phyloP scores from a whole-genome alignment of 352 stramenopile genomes.

The Globisporangium okanoganense region DNA sequence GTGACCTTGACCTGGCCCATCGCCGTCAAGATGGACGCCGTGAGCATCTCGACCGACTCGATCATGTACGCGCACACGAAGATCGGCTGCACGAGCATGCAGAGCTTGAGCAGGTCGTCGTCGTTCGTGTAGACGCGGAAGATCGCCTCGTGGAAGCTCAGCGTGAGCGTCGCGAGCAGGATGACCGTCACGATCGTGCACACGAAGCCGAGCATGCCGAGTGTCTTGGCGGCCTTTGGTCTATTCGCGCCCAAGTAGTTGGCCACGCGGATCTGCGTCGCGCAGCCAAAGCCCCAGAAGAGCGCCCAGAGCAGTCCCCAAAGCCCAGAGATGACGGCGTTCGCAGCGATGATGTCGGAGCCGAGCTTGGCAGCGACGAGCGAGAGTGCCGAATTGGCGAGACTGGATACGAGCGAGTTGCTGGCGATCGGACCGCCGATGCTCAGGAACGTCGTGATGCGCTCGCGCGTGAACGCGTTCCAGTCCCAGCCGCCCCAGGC shows the following conservation, averaged over 20 bases:
- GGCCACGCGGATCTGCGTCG: slow-evolving; percentile 71
- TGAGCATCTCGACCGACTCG: slow-evolving; percentile 50
- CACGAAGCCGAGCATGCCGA: slow-evolving; percentile 56
- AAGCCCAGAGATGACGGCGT: slow-evolving; percentile 62
- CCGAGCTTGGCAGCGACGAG: slow-evolving; percentile 69
- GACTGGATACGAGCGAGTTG: slow-evolving; percentile 68
- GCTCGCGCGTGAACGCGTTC: slow-evolving; percentile 48
- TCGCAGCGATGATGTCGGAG: slow-evolving; percentile 73
- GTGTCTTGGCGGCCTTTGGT: slow-evolving; percentile 52
- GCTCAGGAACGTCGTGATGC: slow-evolving; percentile 58
- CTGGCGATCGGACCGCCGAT: slow-evolving; percentile 60
- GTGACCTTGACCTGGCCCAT: slow-evolving; percentile 57
- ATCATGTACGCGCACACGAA: slow-evolving; percentile 46
- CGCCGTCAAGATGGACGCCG: slow-evolving; percentile 35
- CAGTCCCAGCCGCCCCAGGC: slow-evolving; percentile 72
- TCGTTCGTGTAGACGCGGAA: slow-evolving; percentile 51
- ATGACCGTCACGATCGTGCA: slow-evolving; percentile 54
- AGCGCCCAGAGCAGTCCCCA: slow-evolving; percentile 71
- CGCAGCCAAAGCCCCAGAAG: slow-evolving; percentile 78
- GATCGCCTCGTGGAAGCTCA: slow-evolving; percentile 29
- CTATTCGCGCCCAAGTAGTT: slow-evolving; percentile 74
- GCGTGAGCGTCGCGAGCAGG: slow-evolving; percentile 30
- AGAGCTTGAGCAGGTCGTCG: slow-evolving; percentile 39
- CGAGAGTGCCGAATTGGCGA: slow-evolving; percentile 67
- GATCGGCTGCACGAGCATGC: slow-evolving; percentile 43